Evolutionary conservation across 1,139 yeast genomes (phyloP).

Genomic region (Yueomyces sp.): DNA sequence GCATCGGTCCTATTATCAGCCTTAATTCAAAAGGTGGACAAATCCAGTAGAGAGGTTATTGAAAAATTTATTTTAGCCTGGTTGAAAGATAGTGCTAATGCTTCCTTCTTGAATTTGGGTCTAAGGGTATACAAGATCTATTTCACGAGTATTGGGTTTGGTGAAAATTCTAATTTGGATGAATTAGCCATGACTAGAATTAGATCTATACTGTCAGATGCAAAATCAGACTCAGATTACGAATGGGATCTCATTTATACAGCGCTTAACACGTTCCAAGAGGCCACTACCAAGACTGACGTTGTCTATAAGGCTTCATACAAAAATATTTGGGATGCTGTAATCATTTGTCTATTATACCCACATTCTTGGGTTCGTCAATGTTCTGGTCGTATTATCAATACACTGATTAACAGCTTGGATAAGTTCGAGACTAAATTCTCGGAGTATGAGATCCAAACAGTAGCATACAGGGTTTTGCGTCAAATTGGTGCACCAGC

Average conservation of each 20-base stretch:
- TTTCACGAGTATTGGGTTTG: constrained; percentile 38
- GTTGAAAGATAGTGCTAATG: constrained; percentile 47
- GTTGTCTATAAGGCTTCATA: constrained; percentile 26
- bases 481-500: constrained; percentile 77
- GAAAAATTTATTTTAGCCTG: constrained; percentile 56
- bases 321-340: constrained; percentile 36
- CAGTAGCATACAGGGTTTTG: constrained; percentile 52
- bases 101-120: constrained; percentile 60
- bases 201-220: constrained; percentile 29
- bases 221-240: constrained; percentile 23
- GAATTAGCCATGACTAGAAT: constrained; percentile 29
- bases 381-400: constrained; percentile 49
- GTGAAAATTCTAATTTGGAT: constrained; percentile 29
- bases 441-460: constrained; percentile 37
- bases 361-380: constrained; percentile 92
- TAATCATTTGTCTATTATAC: constrained; percentile 49
- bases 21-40: constrained; percentile 41
- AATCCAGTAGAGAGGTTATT: constrained; percentile 32
- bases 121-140: constrained; percentile 60
- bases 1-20: constrained; percentile 51
- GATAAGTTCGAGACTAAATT: constrained; percentile 24
- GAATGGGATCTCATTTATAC: constrained; percentile 75
- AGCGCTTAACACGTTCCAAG: constrained; percentile 42
- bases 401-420: constrained; percentile 34
- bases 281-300: constrained; percentile 12